Conservation (phyloP, 768 basidiomycete species). For the Clavulina sp. region DNA sequence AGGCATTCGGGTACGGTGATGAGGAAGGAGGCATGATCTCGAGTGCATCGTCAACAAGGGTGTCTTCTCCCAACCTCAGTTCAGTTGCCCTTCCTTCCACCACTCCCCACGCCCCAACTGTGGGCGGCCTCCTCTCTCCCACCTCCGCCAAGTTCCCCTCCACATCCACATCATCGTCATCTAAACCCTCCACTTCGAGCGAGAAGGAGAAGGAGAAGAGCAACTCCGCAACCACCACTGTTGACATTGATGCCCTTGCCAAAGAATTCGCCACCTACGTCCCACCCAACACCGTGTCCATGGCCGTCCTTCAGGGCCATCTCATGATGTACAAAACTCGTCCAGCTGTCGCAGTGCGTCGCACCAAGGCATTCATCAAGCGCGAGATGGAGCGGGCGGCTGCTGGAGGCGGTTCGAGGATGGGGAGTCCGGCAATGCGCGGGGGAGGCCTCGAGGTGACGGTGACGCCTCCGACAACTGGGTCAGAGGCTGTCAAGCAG, state of each 20-base stretch:
- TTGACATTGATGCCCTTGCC: conserved; percentile 31
- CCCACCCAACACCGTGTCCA: conserved; percentile 27
- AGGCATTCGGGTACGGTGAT: neutral
- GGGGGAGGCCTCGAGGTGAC: too few species aligned
- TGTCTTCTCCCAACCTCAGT: neutral
- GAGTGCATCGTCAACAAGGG: neutral
- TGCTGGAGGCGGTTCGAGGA: too few species aligned
- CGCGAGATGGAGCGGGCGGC: too few species aligned
- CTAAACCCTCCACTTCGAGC: neutral
- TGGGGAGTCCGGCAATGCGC: too few species aligned
- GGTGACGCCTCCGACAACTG: too few species aligned
- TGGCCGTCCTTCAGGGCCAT: conserved; percentile 36
- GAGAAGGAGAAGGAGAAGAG: neutral
- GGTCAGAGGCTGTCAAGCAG: too few species aligned
- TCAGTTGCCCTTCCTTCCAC: too few species aligned
- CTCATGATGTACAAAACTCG: conserved; percentile 50
- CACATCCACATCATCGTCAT: neutral
- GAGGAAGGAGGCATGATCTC: neutral
- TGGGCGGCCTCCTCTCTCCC: neutral
- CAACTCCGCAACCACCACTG: conserved; percentile 19
- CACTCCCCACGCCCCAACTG: too few species aligned
- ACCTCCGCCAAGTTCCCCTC: neutral
- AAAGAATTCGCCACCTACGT: conserved; percentile 36
- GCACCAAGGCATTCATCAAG: too few species aligned
- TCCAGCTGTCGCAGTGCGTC: too few species aligned